These are phyloP conservation scores for Ganoderma sp. DNA, from an alignment of 1,284 basidiomycete genomes.

Conservation along the genomic window DNA sequence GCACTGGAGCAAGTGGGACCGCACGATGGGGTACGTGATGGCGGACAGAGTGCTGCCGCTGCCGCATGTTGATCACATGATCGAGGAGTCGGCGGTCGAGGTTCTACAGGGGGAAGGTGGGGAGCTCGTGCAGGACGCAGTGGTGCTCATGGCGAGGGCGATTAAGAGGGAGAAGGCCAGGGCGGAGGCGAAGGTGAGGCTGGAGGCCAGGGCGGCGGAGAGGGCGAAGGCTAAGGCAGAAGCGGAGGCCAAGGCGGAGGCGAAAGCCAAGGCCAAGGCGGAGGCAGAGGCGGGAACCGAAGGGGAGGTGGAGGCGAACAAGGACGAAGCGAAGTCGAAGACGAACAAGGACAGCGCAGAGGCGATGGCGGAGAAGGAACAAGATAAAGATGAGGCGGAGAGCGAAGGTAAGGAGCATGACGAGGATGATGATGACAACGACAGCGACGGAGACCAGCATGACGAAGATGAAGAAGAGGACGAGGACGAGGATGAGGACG, in stretches of 20 bases:
- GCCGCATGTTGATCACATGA: neutral
- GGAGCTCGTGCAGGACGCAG: neutral
- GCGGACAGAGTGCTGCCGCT: slow-evolving; percentile 14
- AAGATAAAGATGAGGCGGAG: neutral
- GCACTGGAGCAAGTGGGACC: neutral
- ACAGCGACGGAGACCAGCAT: neutral
- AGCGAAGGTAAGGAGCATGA: neutral
- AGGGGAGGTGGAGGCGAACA: neutral
- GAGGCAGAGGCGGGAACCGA: too few species aligned
- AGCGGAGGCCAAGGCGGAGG: neutral
- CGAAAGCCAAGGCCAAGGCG: neutral
- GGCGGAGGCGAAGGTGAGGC: neutral
- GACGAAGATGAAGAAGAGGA: neutral
- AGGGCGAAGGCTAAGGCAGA: neutral
- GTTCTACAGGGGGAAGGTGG: slow-evolving; percentile 9
- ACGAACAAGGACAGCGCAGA: too few species aligned
- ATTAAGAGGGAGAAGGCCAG: neutral
- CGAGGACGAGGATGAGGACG: neutral
- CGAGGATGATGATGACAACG: neutral
- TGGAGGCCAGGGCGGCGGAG: neutral
- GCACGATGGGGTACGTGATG: slow-evolving; percentile 6
- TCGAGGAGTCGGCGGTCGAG: neutral
- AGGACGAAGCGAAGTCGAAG: too few species aligned
- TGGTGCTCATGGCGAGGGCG: neutral
- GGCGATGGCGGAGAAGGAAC: neutral